phyloP scores from a whole-genome alignment of 73 alveolate species.

The Breviolum minutum region DNA sequence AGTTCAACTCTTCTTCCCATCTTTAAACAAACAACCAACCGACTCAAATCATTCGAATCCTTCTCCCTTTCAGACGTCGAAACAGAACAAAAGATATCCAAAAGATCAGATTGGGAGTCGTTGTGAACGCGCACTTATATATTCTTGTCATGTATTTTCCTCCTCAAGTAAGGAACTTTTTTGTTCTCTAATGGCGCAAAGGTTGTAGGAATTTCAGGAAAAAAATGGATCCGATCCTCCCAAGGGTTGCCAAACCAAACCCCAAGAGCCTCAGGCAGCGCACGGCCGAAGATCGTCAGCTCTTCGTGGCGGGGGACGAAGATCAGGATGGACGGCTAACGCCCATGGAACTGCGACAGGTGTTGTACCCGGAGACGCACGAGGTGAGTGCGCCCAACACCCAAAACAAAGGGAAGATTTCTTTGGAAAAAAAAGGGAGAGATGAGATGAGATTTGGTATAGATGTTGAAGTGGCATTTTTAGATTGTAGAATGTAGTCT shows the following conservation, averaged over 20 bases:
- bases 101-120: background rate
- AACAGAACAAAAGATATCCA: background rate
- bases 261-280: background rate
- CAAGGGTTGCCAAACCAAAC: too few relatives aligned
- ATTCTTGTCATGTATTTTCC: background rate
- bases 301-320: background rate
- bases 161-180: too few relatives aligned
- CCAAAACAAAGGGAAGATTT: background rate
- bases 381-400: background rate
- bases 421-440: background rate
- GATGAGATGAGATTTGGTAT: background rate
- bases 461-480: background rate
- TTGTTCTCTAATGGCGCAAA: too few relatives aligned
- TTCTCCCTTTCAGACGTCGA: too few relatives aligned
- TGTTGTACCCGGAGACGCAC: slow-evolving; percentile 29
- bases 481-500: background rate
- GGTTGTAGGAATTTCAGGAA: too few relatives aligned
- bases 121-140: background rate
- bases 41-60: too few relatives aligned
- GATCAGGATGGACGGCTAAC: background rate
- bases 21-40: too few relatives aligned
- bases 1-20: too few relatives aligned
- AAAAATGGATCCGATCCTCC: too few relatives aligned
- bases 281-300: background rate
- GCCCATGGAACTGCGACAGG: background rate